These are phyloP conservation scores for Elasticomyces elasticus DNA, from an alignment of 495 filamentous ascomycete species.

Conservation along the genomic window DNA sequence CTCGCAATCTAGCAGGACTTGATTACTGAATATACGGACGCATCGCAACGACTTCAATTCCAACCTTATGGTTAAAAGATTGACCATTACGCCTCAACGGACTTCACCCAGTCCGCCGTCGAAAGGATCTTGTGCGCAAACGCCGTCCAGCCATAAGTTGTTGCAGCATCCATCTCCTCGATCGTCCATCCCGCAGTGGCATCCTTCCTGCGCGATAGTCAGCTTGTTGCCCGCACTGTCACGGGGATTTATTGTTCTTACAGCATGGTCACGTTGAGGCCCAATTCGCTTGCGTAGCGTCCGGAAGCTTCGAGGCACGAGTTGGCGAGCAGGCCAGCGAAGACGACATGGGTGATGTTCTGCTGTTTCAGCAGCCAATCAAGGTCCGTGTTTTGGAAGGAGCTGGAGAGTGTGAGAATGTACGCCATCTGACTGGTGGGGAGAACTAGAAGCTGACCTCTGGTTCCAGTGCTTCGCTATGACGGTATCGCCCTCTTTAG, in stretches of 20 bases:
- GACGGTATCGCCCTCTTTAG: constrained; percentile 19
- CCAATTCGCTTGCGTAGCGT: neutral
- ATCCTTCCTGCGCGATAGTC: neutral
- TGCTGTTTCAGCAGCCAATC: neutral
- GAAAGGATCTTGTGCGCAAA: neutral
- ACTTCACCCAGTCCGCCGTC: neutral
- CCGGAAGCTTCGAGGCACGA: neutral
- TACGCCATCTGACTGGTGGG: neutral
- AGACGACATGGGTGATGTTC: neutral
- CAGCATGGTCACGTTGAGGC: neutral
- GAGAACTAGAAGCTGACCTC: neutral
- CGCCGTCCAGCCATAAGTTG: neutral
- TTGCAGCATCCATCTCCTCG: neutral
- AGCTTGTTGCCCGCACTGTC: too few species aligned
- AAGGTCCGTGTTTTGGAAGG: neutral
- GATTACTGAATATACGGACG: too few species aligned
- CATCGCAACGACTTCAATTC: too few species aligned
- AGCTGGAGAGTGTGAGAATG: neutral
- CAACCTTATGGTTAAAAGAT: too few species aligned
- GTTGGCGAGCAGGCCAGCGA: neutral
- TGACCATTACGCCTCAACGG: too few species aligned
- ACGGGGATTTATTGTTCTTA: neutral
- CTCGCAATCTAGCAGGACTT: too few species aligned
- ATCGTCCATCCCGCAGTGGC: neutral
- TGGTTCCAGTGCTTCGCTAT: constrained; percentile 2